Evolutionary conservation across 208 protist genomes (phyloP), one percentile per base, ranked within the genome.

Genomic region (Phytomonas francai): DNA sequence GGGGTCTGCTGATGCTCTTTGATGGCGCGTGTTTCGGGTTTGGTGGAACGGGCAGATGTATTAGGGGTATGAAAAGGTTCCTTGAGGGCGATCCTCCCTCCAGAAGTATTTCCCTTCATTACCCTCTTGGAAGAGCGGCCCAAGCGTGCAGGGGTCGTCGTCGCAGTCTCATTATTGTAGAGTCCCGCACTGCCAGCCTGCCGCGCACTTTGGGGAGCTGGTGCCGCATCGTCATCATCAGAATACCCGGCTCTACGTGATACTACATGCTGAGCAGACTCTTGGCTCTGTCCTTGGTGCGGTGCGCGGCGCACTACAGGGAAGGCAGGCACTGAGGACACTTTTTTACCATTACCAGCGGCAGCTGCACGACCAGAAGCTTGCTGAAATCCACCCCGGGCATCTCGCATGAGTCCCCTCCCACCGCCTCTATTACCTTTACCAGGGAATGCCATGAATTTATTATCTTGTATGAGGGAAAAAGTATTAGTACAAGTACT

Each of bases 241-340:
- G 11, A 19, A 54, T 54, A 9, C 45, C 16, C 45, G 1, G 45
- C 45, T 25, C 45, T 19, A 54, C 45, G 45, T 1, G 45, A 54
- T 54, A 25, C 45, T 0, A 54, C 45, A 19, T 25, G 45, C 6
- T 19, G 45, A 25, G 45, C 45, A 54, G 45, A 19, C 6, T 54
- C 45, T 3, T 36, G 33, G 33, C 33, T 36, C 5, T 36, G 33
- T 3, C 33, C 33, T 54, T 54, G 45, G 45, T 54, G 45, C 19
- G 45, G 6, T 22, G 45, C 45, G 45, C 45, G 45, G 22, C 45
- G 45, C 45, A 54, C 45, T 1, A 54, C 45, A 7, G 45, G 45
- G 19, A 54, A 54, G 45, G n/a, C 74, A 63, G 42, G 6, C 28
- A 39, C 61, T 6, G 67, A 16, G 2, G 59, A 63, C 59, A 7